Evolutionary conservation across 2,329 filamentous ascomycete genomes (phyloP), one percentile per base, ranked within the genome.

Genomic region (Xylariaceae sp.): DNA sequence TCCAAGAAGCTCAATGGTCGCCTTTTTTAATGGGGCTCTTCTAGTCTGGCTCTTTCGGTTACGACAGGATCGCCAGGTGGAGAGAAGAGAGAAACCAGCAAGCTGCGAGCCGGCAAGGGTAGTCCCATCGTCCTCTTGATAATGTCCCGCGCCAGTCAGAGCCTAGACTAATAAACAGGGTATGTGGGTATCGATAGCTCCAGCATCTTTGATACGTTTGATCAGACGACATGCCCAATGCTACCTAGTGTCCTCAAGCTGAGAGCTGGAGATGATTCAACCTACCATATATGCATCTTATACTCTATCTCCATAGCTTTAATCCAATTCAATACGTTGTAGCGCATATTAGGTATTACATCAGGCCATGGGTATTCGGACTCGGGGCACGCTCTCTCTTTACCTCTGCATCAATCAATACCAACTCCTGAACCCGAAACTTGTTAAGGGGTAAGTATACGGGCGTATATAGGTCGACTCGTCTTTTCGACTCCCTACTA

Each of bases 1-100:
- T 55, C 40, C 41, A 45, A 44, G 52, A 56, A 48, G 26, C 42
- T 56, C 29, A 61, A 50, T 64, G 60, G 62, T 44, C 56, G 41
- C 4, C 41, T 56, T 56, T 58, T 59, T 37, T 37, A 37, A 7
- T 40, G 2, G 43, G 32, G 19, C 29, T 18, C 16, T 37, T 37
- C 32, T 12, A 41, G 44, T 46, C 50, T 42, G 37, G 26, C 49
- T 52, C 44, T 12, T 10, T 48, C 37, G 20, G 50, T 23, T 18
- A 41, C 9, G n/a, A 18, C 29, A 4, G 20, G 16, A 44, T n/a
- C 47, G 20, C 41, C 40, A 23, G 9, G 40, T 50, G 44, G 43
- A 44, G 44, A 48, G 41, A 29, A 20, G 43, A 44, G 44, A 48
- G 41, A 29, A 20, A 44, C 14, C 16, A 23, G 20, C 32, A 48